Conservation (phyloP, 2,329 filamentous ascomycete species). For the Bimuria novae-zelandiae region DNA sequence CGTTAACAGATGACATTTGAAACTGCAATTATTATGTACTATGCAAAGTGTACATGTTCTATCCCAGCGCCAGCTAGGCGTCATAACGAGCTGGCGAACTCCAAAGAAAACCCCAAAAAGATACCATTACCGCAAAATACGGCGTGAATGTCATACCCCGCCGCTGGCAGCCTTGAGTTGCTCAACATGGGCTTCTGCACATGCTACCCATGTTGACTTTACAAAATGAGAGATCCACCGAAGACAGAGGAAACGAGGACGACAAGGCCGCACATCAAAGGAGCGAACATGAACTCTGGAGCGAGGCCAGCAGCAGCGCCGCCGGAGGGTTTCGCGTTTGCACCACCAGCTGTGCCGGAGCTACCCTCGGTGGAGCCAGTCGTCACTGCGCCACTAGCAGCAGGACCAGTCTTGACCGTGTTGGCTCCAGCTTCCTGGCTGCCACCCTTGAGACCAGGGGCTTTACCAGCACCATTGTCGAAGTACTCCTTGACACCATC, state of each 20-base stretch:
- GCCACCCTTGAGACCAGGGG: constrained; percentile 61
- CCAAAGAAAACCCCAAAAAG: constrained; percentile 5
- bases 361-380: constrained; percentile 36
- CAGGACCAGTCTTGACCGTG: constrained; percentile 49
- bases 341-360: no score
- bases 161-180: constrained; percentile 11
- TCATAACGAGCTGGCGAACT: constrained; percentile 8
- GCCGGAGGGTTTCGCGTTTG: no score
- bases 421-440: constrained; percentile 60
- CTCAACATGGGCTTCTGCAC: not conserved
- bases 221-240: constrained; percentile 55
- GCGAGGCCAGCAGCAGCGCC: constrained; percentile 53
- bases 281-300: constrained; percentile 54
- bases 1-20: not conserved
- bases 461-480: constrained; percentile 61
- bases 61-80: constrained; percentile 10
- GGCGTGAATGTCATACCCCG: constrained; percentile 16
- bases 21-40: constrained; percentile 19
- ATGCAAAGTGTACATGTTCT: constrained; percentile 14
- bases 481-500: constrained; percentile 60
- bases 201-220: constrained; percentile 10
- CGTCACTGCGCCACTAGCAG: constrained; percentile 56
- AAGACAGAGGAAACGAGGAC: constrained; percentile 59
- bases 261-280: constrained; percentile 57
- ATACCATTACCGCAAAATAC: constrained; percentile 12